phyloP scores from a whole-genome alignment of 345 rosid genomes.

The Lepidium aucheri region DNA sequence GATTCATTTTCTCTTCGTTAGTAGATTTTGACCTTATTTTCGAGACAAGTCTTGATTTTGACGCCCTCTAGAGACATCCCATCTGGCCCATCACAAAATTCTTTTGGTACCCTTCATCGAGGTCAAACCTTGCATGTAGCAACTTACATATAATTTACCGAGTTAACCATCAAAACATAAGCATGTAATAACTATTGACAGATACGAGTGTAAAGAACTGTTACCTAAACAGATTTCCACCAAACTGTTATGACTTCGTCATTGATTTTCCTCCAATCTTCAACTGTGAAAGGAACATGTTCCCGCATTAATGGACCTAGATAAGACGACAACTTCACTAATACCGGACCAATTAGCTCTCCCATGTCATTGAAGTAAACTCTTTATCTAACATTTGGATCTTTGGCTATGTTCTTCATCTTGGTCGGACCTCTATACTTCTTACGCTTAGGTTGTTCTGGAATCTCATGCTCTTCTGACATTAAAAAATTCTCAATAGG shows the following conservation, averaged over 20 bases:
- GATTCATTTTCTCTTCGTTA: background rate
- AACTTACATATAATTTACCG: background rate
- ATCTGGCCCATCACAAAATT: background rate
- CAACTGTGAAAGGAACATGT: background rate
- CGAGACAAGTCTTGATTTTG: background rate
- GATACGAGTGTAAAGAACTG: background rate
- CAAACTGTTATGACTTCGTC: background rate
- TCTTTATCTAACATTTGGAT: background rate
- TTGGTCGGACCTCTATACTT: too few species aligned
- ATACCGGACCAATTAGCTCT: background rate
- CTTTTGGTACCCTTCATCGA: background rate
- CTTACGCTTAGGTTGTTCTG: background rate
- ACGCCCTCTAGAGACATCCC: background rate
- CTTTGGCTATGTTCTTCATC: background rate
- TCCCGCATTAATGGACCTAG: background rate
- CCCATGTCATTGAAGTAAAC: background rate
- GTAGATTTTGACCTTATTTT: background rate
- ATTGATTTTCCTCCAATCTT: background rate
- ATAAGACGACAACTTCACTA: background rate
- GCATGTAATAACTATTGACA: too few species aligned
- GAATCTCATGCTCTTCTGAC: background rate
- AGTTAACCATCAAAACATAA: too few species aligned
- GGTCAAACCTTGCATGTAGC: background rate
- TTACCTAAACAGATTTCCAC: background rate
- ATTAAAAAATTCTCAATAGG: background rate